Evolutionary conservation across 2,329 filamentous ascomycete species (phyloP).

Genomic region (Penicillium sp.): DNA sequence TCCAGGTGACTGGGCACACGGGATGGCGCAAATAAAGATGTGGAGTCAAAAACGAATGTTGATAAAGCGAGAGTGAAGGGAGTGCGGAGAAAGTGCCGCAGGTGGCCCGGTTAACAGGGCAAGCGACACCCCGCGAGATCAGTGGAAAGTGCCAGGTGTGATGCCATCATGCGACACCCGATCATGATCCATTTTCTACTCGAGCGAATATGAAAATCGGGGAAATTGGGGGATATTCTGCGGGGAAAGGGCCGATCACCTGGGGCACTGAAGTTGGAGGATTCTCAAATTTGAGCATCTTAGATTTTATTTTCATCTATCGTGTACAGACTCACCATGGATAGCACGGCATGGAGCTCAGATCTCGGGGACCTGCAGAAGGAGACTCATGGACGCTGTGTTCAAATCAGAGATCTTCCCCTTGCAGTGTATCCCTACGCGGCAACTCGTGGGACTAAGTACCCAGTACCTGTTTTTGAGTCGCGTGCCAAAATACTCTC

Average conservation of each 20-base stretch:
- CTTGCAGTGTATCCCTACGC: constrained; percentile 16
- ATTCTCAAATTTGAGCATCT: neutral
- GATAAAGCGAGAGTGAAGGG: neutral
- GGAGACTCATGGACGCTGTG: constrained; percentile 5
- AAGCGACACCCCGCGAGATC: neutral
- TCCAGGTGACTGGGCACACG: constrained; percentile 16
- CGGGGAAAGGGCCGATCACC: constrained; percentile 18
- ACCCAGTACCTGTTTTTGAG: neutral
- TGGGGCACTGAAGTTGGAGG: neutral
- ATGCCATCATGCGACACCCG: constrained; percentile 20
- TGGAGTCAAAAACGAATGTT: constrained; percentile 13
- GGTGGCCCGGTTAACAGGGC: neutral
- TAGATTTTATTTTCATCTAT: neutral
- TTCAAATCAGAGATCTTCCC: constrained; percentile 19
- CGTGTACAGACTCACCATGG: neutral
- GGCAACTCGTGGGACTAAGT: constrained; percentile 2
- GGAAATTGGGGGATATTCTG: neutral
- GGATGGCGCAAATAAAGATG: constrained; percentile 24
- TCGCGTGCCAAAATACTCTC: neutral
- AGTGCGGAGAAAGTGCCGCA: neutral
- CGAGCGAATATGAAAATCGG: neutral
- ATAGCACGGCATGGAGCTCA: neutral
- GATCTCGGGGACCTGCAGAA: constrained; percentile 16
- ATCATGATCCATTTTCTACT: neutral
- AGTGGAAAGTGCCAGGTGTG: constrained; percentile 14